phyloP scores from a whole-genome alignment of 768 basidiomycete species.

The Boletus tylopilopsis region DNA sequence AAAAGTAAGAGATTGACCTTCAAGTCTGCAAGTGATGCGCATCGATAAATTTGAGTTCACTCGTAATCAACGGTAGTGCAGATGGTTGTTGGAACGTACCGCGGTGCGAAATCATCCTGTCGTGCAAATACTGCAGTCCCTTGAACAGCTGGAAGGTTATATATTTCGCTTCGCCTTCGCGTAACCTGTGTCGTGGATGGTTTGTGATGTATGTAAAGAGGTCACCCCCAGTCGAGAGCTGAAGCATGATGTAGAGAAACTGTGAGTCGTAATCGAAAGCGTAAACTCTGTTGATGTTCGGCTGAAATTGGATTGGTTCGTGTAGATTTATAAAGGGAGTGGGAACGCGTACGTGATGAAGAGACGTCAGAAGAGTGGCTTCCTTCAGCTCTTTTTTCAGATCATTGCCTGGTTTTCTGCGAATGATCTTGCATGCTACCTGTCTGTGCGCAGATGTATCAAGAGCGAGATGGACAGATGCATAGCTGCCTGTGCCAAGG shows the following conservation, averaged over 20 bases:
- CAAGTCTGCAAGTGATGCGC: conserved; percentile 43
- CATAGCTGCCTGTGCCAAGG: conserved; percentile 78
- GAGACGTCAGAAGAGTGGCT: conserved; percentile 64
- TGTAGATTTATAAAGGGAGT: background rate
- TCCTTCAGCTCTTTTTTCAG: conserved; percentile 66
- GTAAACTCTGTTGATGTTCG: conserved; percentile 77
- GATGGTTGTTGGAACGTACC: conserved; percentile 39
- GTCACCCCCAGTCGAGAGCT: conserved; percentile 83
- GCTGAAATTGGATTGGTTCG: conserved; percentile 37
- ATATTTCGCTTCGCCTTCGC: conserved; percentile 81
- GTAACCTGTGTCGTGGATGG: conserved; percentile 52
- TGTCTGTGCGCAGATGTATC: conserved; percentile 62
- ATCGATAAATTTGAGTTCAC: background rate
- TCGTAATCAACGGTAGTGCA: background rate
- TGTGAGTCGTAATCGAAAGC: conserved; percentile 60
- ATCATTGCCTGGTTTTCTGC: conserved; percentile 45
- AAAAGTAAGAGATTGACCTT: conserved; percentile 42
- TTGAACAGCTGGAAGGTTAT: conserved; percentile 78
- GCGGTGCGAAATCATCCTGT: conserved; percentile 71
- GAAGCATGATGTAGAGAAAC: conserved; percentile 80
- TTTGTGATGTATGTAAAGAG: conserved; percentile 82
- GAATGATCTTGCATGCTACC: conserved; percentile 83
- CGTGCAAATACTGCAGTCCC: conserved; percentile 68
- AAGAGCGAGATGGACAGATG: conserved; percentile 75
- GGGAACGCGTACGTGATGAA: conserved; percentile 59